A percentile compares a stretch with the other conserved stretches of the same genome.
phyloP scores from a whole-genome alignment of 331 rosid species.

The Saraca asoca region DNA sequence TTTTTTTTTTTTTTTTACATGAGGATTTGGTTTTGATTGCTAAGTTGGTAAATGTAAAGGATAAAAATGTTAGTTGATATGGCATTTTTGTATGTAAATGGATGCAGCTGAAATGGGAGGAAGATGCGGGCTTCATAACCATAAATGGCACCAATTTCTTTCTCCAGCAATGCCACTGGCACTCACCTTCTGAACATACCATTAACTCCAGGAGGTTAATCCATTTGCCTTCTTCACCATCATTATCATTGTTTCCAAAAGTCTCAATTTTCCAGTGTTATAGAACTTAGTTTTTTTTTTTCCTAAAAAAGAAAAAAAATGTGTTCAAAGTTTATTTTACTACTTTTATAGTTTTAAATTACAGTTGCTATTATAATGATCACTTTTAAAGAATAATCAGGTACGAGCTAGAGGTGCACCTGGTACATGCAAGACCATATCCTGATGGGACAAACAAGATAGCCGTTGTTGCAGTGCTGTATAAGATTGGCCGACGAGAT shows the following conservation, averaged over 20 bases:
- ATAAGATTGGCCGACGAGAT: constrained; percentile 52
- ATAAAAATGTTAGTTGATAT: not conserved
- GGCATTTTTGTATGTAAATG: not conserved
- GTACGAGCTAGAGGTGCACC: constrained; percentile 68
- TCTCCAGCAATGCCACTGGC: constrained; percentile 71
- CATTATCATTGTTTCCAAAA: too few relatives aligned
- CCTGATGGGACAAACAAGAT: constrained; percentile 30
- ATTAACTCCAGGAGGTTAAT: constrained; percentile 56
- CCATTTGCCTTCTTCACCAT: not conserved
- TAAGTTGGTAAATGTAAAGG: too few relatives aligned
- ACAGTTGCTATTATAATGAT: too few relatives aligned
- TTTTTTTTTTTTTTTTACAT: too few relatives aligned
- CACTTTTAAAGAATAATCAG: constrained; percentile 26
- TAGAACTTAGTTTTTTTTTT: too few relatives aligned
- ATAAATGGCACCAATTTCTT: constrained; percentile 44
- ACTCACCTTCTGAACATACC: constrained; percentile 72
- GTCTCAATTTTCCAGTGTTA: too few relatives aligned
- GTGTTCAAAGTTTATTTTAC: too few relatives aligned
- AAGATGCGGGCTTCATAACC: constrained; percentile 45
- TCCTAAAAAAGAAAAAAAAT: too few relatives aligned
- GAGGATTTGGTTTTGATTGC: too few relatives aligned
- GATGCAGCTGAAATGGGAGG: constrained; percentile 51
- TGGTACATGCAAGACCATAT: constrained; percentile 52
- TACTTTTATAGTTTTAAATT: too few relatives aligned
- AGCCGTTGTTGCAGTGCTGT: constrained; percentile 62